phyloP scores from a whole-genome alignment of 768 basidiomycete species.

The Psilocybe sp. region DNA sequence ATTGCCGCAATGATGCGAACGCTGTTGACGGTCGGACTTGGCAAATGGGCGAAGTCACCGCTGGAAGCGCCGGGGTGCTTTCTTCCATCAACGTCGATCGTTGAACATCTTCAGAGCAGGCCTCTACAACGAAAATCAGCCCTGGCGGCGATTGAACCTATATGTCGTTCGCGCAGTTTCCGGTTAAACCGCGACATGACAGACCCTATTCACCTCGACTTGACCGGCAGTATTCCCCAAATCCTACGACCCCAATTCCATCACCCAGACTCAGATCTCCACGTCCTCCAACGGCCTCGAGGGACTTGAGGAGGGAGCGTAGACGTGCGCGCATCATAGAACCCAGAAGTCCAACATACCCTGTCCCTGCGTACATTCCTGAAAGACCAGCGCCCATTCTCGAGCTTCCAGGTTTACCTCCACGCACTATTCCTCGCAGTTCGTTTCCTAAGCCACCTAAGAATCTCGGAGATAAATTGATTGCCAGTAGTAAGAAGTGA shows the following conservation, averaged over 20 bases:
- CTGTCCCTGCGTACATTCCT: slow-evolving; percentile 15
- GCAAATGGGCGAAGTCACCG: too few relatives aligned
- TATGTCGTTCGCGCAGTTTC: slow-evolving; percentile 21
- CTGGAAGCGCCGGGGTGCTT: too few relatives aligned
- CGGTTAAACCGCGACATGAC: slow-evolving; percentile 13
- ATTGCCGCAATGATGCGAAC: too few relatives aligned
- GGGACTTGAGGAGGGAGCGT: slow-evolving; percentile 14
- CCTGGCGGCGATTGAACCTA: slow-evolving; percentile 22
- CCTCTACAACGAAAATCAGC: slow-evolving; percentile 16
- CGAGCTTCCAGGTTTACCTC: slow-evolving; percentile 22
- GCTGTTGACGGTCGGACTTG: too few relatives aligned
- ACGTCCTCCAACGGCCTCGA: slow-evolving; percentile 4
- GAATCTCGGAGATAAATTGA: slow-evolving; percentile 12
- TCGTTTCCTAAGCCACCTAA: slow-evolving; percentile 9
- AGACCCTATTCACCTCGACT: slow-evolving; percentile 8
- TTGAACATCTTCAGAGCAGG: slow-evolving; percentile 18
- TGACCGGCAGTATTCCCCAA: neutral
- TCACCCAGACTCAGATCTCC: slow-evolving; percentile 6
- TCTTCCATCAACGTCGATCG: slow-evolving; percentile 17
- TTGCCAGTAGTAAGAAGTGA: slow-evolving; percentile 16
- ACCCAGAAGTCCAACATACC: slow-evolving; percentile 13
- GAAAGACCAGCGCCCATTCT: slow-evolving; percentile 23
- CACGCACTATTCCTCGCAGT: slow-evolving; percentile 14
- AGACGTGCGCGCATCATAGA: slow-evolving; percentile 19
- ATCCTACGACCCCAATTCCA: slow-evolving; percentile 4